Base-by-base conservation (phyloP, 164 flowering plant species). In the Litsea cubeba region DNA sequence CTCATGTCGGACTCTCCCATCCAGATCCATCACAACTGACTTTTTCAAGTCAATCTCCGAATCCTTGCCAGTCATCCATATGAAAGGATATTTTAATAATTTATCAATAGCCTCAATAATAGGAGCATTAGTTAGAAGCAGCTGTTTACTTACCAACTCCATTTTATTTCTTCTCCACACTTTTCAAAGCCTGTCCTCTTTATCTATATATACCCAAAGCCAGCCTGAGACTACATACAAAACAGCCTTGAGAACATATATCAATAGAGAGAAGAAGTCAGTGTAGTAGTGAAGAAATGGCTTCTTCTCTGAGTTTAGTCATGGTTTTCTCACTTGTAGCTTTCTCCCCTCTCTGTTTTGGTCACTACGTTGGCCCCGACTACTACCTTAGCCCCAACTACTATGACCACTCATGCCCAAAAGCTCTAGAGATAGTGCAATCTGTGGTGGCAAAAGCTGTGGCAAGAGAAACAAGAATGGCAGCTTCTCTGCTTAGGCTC, bases 351-450 rank as follows among this genome's bases (percentile, higher is more conserved):
- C 60, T 71, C 3, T 71, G 72, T 26, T 76, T 76, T 23, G 65
- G 71, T 70, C 3, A 73, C 3, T 65, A 60, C 72, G 87, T 94
- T 6, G 87, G 82, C 84, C 97, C 97, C 4, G 89, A 90, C 70
- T n/a, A n/a, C n/a, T 92, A 87, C 71, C 87, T 94, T 6, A 88
- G 81, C 84, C 97, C 98, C 4, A 90, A 89, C 70, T 94, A 87
- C 71, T 94, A 94, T 51, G 90, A 88, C 65, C 85, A 82, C 14
- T 90, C 97, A 0, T 94, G 98, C 81, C 98, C 97, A 0, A 74
- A 77, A 77, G 93, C 88, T 63, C 84, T 76, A 25, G 82, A 90
- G 72, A 94, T 94, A 4, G 95, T 94, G 1, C 75, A 81, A 74
- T 90, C 91, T 12, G 79, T 89, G 6, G 89, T 92, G 22, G 87